A percentile compares a stretch with the other conserved stretches of the same genome.
Evolutionary conservation across 768 basidiomycete species (phyloP).

Genomic region (Lepiota venenata): DNA sequence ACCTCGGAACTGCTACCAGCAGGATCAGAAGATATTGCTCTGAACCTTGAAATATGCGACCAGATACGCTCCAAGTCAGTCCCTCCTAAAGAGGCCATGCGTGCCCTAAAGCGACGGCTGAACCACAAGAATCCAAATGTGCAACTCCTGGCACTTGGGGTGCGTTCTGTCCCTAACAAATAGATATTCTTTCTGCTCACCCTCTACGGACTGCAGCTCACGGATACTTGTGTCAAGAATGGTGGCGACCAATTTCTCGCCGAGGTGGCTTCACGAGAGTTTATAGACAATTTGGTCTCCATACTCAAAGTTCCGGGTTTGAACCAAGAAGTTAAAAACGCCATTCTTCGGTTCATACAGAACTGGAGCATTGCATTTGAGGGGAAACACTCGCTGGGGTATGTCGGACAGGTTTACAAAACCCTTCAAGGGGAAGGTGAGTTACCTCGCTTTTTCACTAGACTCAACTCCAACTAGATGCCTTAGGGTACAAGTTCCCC

Average conservation of each 20-base stretch:
- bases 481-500: constrained; percentile 77
- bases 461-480: neutral
- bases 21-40: constrained; percentile 85
- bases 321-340: constrained; percentile 80
- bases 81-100: constrained; percentile 83
- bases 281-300: constrained; percentile 90
- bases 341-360: constrained; percentile 78
- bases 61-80: constrained; percentile 92
- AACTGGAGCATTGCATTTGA: constrained; percentile 93
- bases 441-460: constrained; percentile 15
- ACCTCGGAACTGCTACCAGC: constrained; percentile 86
- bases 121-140: constrained; percentile 97
- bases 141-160: constrained; percentile 80
- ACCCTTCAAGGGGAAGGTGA: constrained; percentile 71
- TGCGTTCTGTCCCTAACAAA: constrained; percentile 38
- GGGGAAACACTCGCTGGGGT: constrained; percentile 67
- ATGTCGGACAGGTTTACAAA: constrained; percentile 80
- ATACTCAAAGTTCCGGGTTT: constrained; percentile 76
- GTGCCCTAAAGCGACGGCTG: constrained; percentile 80
- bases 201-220: constrained; percentile 46
- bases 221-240: constrained; percentile 95
- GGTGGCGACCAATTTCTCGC: constrained; percentile 88
- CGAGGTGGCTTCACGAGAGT: constrained; percentile 86
- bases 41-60: constrained; percentile 95
- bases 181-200: constrained; percentile 4